Evolutionary conservation across 495 filamentous ascomycete genomes (phyloP).

Genomic region (Penicillium paxilli): DNA sequence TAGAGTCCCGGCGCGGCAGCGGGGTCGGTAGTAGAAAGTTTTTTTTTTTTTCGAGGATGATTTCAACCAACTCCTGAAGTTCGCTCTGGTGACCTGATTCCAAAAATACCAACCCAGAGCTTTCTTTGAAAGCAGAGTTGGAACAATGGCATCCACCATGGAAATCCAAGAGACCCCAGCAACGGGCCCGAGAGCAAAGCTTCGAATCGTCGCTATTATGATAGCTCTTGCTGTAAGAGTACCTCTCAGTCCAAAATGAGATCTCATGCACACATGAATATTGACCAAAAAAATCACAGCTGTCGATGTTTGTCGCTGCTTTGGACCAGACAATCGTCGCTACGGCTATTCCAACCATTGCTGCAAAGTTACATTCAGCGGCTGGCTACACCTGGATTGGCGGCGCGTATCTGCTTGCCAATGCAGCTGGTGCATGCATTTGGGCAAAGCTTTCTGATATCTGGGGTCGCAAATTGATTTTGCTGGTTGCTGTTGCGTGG

Average conservation of each 20-base stretch:
- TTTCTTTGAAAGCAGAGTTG: background rate
- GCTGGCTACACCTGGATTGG: slow-evolving; percentile 68
- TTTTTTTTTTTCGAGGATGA: no score
- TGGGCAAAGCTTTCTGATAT: slow-evolving; percentile 63
- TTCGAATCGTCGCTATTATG: slow-evolving; percentile 27
- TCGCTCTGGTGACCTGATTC: no score
- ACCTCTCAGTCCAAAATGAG: background rate
- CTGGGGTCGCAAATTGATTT: slow-evolving; percentile 59
- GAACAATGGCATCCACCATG: slow-evolving; percentile 15
- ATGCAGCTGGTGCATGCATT: slow-evolving; percentile 52
- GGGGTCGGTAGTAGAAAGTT: background rate
- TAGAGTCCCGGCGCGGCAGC: background rate
- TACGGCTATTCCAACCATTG: slow-evolving; percentile 60
- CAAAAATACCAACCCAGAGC: no score
- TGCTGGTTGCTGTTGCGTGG: slow-evolving; percentile 44
- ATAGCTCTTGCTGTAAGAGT: slow-evolving; percentile 26
- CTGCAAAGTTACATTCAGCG: slow-evolving; percentile 56
- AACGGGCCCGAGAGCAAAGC: slow-evolving; percentile 13
- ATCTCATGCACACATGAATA: background rate
- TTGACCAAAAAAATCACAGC: slow-evolving; percentile 10
- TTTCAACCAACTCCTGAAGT: no score
- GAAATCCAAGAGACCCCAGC: slow-evolving; percentile 15
- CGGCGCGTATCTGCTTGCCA: slow-evolving; percentile 60
- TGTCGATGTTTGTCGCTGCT: slow-evolving; percentile 55
- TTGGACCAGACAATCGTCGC: slow-evolving; percentile 64